Conservation (phyloP, 2,329 filamentous ascomycete genomes). For the Byssoonygena ceratinophila region DNA sequence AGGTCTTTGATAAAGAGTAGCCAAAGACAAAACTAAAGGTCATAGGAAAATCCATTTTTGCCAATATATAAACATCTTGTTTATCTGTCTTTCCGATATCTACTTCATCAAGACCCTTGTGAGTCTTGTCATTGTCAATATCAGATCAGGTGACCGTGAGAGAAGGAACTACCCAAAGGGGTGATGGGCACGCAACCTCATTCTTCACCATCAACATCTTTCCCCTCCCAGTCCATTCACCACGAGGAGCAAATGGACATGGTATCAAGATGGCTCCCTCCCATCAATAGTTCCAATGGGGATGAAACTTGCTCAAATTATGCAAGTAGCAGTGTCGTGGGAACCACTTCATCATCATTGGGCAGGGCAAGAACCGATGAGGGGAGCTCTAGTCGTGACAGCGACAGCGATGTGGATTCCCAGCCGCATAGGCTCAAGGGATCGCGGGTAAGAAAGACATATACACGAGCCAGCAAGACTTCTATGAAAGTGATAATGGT, state of each 20-base stretch:
- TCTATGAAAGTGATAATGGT: not conserved
- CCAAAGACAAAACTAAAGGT: too few species aligned
- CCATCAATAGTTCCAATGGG: not conserved
- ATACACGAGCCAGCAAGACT: not conserved
- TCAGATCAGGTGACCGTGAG: not conserved
- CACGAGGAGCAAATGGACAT: not conserved
- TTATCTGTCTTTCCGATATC: not conserved
- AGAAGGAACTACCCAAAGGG: not conserved
- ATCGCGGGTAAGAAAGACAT: not conserved
- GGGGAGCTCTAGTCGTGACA: not conserved
- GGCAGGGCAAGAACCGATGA: not conserved
- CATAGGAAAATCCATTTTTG: too few species aligned
- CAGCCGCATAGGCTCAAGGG: not conserved
- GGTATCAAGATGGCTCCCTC: not conserved
- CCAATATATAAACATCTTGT: too few species aligned
- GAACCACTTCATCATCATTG: not conserved
- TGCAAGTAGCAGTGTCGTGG: conserved; percentile 1
- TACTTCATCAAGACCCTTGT: not conserved
- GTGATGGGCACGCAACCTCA: not conserved
- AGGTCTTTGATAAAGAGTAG: not conserved
- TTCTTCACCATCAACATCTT: not conserved
- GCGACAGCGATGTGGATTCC: conserved; percentile 8
- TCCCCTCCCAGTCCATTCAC: not conserved
- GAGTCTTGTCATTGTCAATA: not conserved
- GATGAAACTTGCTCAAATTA: not conserved